Conservation (phyloP, 371 early-diverging fungal species). For the Zychaea mexicana region DNA sequence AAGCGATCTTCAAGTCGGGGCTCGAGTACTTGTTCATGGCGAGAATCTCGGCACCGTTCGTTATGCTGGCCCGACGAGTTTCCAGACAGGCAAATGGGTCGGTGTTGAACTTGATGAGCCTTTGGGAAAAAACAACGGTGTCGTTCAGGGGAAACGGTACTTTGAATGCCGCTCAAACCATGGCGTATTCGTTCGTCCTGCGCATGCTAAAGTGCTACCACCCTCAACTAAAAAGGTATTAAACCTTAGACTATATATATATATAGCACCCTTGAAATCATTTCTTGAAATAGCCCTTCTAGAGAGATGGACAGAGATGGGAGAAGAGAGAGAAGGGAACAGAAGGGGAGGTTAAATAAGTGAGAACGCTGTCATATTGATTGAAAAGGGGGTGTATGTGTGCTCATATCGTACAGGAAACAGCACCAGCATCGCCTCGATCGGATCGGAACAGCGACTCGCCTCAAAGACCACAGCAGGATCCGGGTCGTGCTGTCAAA, state of each 20-base stretch:
- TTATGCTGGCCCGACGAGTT: constrained; percentile 70
- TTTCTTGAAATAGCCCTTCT: no score
- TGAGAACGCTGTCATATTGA: constrained; percentile 1
- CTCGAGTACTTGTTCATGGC: constrained; percentile 66
- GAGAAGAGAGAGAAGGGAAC: not conserved
- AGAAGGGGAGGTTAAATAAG: no score
- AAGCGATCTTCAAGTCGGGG: constrained; percentile 31
- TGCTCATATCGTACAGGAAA: no score
- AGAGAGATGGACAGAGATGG: not conserved
- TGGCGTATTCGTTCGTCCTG: constrained; percentile 85
- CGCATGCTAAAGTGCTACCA: constrained; percentile 60
- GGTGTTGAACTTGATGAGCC: constrained; percentile 77
- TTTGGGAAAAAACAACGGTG: constrained; percentile 80
- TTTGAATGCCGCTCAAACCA: constrained; percentile 74
- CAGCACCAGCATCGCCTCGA: constrained; percentile 18
- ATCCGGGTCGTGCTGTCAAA: constrained; percentile 17
- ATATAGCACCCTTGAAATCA: no score
- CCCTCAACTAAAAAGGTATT: constrained; percentile 4
- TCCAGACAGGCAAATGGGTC: constrained; percentile 80
- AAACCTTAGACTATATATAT: not conserved
- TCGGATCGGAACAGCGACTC: constrained; percentile 13
- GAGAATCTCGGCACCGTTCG: constrained; percentile 62
- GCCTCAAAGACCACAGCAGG: constrained; percentile 14
- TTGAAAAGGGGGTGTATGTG: not conserved
- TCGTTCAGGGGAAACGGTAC: constrained; percentile 78